Percentiles rank a stretch among this genome's conserved stretches.
Conservation (phyloP, 2,329 filamentous ascomycete genomes). For the Penicillium sp. region DNA sequence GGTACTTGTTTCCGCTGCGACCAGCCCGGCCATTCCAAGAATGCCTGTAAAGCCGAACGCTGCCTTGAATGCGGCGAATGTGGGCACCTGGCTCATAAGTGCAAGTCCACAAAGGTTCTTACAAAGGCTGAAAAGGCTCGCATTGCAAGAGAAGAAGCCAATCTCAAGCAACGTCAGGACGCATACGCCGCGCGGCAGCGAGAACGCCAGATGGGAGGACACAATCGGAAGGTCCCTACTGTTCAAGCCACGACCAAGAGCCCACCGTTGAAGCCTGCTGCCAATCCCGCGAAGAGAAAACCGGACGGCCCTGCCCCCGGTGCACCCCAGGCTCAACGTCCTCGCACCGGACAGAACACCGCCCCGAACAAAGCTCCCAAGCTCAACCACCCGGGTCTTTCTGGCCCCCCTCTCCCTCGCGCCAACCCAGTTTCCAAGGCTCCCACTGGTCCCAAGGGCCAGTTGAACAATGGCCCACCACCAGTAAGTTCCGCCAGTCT, state of each 20-base stretch:
- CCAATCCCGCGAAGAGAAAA: conserved; percentile 33
- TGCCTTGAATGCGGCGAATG: conserved; percentile 45
- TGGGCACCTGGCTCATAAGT: conserved; percentile 40
- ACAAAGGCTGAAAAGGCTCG: conserved; percentile 36
- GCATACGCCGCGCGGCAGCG: conserved; percentile 39
- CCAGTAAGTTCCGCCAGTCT: conserved; percentile 11
- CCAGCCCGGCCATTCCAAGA: conserved; percentile 36
- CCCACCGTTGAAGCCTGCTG: conserved; percentile 13
- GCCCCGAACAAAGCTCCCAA: conserved; percentile 1
- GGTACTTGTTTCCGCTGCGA: conserved; percentile 46
- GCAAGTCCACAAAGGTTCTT: conserved; percentile 35
- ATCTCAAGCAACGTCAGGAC: conserved; percentile 34
- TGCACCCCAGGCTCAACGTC: conserved; percentile 26
- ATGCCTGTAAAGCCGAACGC: conserved; percentile 39
- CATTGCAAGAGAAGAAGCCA: conserved; percentile 38
- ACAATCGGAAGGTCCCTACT: conserved; percentile 45
- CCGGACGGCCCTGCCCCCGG: conserved; percentile 27
- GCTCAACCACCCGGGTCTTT: not conserved
- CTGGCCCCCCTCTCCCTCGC: not conserved
- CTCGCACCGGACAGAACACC: conserved; percentile 27
- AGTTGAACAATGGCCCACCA: conserved; percentile 14
- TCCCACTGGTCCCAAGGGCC: conserved; percentile 16
- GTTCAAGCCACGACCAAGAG: conserved; percentile 31
- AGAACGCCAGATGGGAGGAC: conserved; percentile 42
- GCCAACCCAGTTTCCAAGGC: not conserved